Evolutionary conservation across 768 basidiomycete species (phyloP), one percentile per base, ranked within the genome.

Genomic region (Fomitopsis serialis): DNA sequence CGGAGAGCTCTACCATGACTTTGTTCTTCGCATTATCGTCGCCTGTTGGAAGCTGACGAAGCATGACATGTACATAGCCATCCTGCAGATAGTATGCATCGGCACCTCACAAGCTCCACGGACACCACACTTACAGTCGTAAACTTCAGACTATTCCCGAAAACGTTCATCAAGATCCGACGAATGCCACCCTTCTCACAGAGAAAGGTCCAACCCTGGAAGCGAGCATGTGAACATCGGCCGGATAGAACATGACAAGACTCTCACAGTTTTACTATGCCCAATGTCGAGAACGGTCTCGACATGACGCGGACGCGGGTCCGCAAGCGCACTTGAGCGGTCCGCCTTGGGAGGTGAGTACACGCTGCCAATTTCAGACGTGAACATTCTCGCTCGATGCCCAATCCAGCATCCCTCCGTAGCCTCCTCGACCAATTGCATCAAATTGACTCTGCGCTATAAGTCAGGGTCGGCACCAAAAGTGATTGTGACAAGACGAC

Each of bases 351-450:
- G 90, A 2, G 92, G 91, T 3, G 93, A 89, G 69, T 97, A 97
- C 29, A 94, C 86, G 58, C 89, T 94, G 23, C 95, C 94, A 53
- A 97, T 95, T 53, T 85, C 83, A 21, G 87, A 85, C 48, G 81
- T 78, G 25, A 80, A 81, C 40, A 84, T 82, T 36, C 93, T 81
- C 17, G 93, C 92, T 24, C 87, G 81, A 62, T 92, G 84, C 12
- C 95, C 94, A 42, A 98, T 89, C 91, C 92, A 97, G 54, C 89
- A 94, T 5, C 92, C 92, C 58, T 97, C 94, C 23, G 94, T 84
- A 4, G 90, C 91, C 62, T 92, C 89, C 68, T 94, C 90, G 21
- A 93, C 81, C 2, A 93, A 77, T 62, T 87, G 84, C 74, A 89
- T 81, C 56, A 92, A 67, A 66, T 93, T 85, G 45, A 89, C 87